These are phyloP conservation scores for Penicillium sp. DNA, from an alignment of 2,329 filamentous ascomycete genomes.

Conservation along the genomic window DNA sequence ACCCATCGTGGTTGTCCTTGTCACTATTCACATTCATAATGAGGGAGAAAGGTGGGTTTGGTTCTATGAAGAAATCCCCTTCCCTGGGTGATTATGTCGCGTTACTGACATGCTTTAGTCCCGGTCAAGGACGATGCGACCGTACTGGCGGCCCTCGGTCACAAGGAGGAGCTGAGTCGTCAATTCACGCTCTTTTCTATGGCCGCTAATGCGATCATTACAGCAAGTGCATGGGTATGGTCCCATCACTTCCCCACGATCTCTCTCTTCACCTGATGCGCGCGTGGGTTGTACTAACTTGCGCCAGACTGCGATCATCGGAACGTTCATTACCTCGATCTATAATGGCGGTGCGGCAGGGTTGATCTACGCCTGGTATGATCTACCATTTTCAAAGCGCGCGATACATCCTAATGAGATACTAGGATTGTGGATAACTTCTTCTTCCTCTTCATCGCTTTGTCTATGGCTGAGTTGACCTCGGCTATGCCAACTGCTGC, in stretches of 20 bases:
- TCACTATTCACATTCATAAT: too few species aligned
- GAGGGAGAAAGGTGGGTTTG: too few species aligned
- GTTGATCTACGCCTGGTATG: slow-evolving; percentile 6
- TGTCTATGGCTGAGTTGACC: slow-evolving; percentile 10
- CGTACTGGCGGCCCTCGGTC: slow-evolving; percentile 2
- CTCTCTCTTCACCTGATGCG: not conserved
- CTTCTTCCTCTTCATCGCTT: slow-evolving; percentile 7
- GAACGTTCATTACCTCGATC: slow-evolving; percentile 7
- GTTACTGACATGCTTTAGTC: not conserved
- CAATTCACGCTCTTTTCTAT: slow-evolving; percentile 9
- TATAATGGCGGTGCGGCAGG: slow-evolving; percentile 9
- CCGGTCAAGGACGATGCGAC: slow-evolving; percentile 4
- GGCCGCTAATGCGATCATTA: slow-evolving; percentile 9
- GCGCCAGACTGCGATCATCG: slow-evolving; percentile 7
- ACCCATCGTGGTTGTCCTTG: too few species aligned
- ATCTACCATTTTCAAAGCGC: not conserved
- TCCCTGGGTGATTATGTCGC: too few species aligned
- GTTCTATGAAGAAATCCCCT: too few species aligned
- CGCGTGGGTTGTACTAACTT: not conserved
- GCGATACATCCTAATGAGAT: not conserved
- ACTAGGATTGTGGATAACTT: slow-evolving; percentile 9
- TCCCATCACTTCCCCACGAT: not conserved
- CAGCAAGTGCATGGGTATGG: slow-evolving; percentile 7
- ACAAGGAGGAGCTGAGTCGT: slow-evolving; percentile 7
- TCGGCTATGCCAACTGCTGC: slow-evolving; percentile 10